These are phyloP conservation scores for Acanthamoeba lenticulata DNA, from an alignment of 208 protist species.

Conservation along the genomic window DNA sequence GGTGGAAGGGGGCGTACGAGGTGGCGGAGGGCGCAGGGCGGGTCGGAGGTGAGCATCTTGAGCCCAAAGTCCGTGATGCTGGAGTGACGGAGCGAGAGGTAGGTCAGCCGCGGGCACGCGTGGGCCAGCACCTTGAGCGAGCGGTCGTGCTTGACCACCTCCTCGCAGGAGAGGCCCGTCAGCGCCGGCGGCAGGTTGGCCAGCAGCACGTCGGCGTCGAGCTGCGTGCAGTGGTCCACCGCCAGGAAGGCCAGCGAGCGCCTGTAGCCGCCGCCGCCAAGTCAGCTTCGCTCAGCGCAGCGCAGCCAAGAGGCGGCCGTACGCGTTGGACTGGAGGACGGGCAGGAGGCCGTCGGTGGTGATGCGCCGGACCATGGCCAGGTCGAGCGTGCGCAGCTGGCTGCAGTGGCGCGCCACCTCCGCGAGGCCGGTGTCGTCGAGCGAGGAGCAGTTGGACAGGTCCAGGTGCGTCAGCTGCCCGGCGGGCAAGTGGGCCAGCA, in stretches of 20 bases:
- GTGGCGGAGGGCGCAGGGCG: background rate
- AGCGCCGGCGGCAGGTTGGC: conserved; percentile 36
- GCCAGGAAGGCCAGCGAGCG: background rate
- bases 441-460: background rate
- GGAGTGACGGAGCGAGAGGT: background rate
- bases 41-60: background rate
- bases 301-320: background rate
- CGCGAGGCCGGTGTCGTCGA: background rate
- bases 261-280: background rate
- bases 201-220: background rate
- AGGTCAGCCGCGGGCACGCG: background rate
- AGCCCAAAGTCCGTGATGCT: conserved; percentile 50
- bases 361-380: background rate
- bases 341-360: background rate
- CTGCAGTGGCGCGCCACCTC: conserved; percentile 1
- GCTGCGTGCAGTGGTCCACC: background rate
- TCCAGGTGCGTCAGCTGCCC: conserved; percentile 23
- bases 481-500: background rate
- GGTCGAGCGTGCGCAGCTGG: background rate
- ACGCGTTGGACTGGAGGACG: conserved; percentile 41
- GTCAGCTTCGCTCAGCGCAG: background rate
- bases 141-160: conserved; percentile 16
- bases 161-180: background rate
- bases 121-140: conserved; percentile 37
- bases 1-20: background rate